Base-by-base conservation (phyloP, 805 yeast species). In the Metschnikowia lochheadii region DNA sequence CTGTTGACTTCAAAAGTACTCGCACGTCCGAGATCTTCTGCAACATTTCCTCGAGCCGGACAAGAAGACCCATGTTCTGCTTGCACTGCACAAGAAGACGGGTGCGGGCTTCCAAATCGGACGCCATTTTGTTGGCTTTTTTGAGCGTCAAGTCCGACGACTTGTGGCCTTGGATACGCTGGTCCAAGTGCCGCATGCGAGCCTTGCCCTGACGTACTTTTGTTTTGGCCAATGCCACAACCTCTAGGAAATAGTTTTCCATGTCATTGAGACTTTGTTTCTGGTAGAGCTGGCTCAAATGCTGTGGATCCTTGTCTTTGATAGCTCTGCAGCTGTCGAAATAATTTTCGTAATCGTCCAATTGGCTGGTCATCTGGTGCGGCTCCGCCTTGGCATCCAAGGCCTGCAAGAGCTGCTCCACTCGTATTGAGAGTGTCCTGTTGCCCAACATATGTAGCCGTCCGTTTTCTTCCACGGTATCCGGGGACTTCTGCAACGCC, bases 381-480 rank as follows among this genome's bases (percentile, higher is more conserved):
- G 37, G 45, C 8, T 26, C 46, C 14, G 34, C 33, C 26, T 17
- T 26, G n/a, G 46, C 40, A 26, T 44, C 46, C 46, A 44, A 44
- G 15, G 32, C 32, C 18, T n/a, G 40, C 32, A 44, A 17, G 15
- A 44, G 14, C 21, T 44, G 40, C 40, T 44, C 46, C 33, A 44
- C 46, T 35, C 26, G 14, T 35, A 6, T 35, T 6, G 46, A 35
- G 13, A 44, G 40, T 13, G 6, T 33, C 20, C 14, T 14, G 33
- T 40, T 44, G 40, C 46, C 46, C 40, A 35, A 35, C 33, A 44
- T 34, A 17, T 23, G 46, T 10, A 44, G 46, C 34, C 26, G 40
- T 14, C 46, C 46, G 18, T 26, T 11, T 13, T 21, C 40, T 15
- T 35, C 46, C 40, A 44, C 40, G 14, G 46, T 44, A 15, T 13